Base-by-base conservation (phyloP, 192 early-diverging fungal species). In the Paraglomus occultum region DNA sequence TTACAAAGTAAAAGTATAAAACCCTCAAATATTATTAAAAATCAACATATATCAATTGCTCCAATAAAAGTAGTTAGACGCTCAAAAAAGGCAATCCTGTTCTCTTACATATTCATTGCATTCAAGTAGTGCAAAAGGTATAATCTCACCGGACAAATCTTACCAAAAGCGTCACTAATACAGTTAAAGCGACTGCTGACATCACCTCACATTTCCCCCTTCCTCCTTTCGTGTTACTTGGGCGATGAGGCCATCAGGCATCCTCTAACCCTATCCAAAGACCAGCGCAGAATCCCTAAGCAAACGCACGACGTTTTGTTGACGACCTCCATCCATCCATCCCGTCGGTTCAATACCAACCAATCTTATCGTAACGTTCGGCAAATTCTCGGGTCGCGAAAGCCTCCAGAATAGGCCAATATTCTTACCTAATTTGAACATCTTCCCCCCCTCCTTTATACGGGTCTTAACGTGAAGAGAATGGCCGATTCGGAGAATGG, bases 401-500 rank as follows among this genome's bases (percentile, higher is more conserved):
- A 42, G 47, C 31, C 42, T 51, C 50, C 42, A 14, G 17, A 66
- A 66, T 12, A 66, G 50, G 18, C 64, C 50, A n/a, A 22, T 20
- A 14, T 44, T 64, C 23, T n/a, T 44, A 52, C 39, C 18, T 51
- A 38, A 20, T 38, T 67, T 51, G 23, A 67, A 39, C 20, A 40
- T 42, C 11, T 51, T 15, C n/a, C 17, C 50, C 43, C 23, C 50
- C 18, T 50, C 18, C 46, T 64, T 64, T 64, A 49, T 49, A 64
- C 62, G 47, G 64, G 48, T 51, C 17, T 40, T 51, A 52, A 57
- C n/a, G 14, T 45, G 39, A 43, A 31, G 31, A 31, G 31, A 48
- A 68, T 68, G 67, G 67, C 67, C 22, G 78, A 79, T 61, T 64
- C 65, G 52, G 78, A 79, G 54, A 65, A 72, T 64, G 73, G 72